These are phyloP conservation scores for Amphicarpaea edgeworthii DNA, from an alignment of 306 rosid genomes.

Conservation along the genomic window DNA sequence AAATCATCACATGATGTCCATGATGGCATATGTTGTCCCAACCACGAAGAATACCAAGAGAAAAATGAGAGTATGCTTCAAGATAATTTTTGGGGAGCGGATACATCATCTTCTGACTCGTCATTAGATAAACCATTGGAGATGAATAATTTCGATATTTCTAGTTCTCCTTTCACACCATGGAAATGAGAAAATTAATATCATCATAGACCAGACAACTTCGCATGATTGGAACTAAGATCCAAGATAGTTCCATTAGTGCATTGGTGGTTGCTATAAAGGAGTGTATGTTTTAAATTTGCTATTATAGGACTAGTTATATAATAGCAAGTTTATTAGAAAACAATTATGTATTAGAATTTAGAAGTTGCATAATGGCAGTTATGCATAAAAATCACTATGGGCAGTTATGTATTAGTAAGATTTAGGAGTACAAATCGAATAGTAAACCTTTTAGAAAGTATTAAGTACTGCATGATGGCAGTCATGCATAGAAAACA, in stretches of 20 bases:
- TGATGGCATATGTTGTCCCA: background rate
- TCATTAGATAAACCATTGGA: constrained; percentile 1
- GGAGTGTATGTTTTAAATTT: background rate
- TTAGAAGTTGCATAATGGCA: background rate
- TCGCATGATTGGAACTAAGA: background rate
- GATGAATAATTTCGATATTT: background rate
- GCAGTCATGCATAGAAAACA: background rate
- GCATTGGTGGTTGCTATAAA: background rate
- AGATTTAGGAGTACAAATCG: background rate
- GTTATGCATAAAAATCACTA: background rate
- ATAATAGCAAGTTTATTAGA: background rate
- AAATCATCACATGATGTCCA: constrained; percentile 39
- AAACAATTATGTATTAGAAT: background rate
- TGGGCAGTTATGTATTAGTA: background rate
- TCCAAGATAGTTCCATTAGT: background rate
- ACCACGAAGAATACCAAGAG: background rate
- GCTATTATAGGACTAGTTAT: background rate
- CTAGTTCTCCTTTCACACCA: background rate
- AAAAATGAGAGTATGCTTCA: background rate
- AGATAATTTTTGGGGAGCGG: constrained; percentile 2
- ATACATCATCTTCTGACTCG: constrained; percentile 46
- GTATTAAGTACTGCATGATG: background rate
- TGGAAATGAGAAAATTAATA: constrained; percentile 3
- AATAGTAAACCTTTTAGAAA: background rate
- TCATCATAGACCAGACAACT: constrained; percentile 35